Evolutionary conservation across 345 rosid genomes (phyloP).

Genomic region (Syzygium jambos): DNA sequence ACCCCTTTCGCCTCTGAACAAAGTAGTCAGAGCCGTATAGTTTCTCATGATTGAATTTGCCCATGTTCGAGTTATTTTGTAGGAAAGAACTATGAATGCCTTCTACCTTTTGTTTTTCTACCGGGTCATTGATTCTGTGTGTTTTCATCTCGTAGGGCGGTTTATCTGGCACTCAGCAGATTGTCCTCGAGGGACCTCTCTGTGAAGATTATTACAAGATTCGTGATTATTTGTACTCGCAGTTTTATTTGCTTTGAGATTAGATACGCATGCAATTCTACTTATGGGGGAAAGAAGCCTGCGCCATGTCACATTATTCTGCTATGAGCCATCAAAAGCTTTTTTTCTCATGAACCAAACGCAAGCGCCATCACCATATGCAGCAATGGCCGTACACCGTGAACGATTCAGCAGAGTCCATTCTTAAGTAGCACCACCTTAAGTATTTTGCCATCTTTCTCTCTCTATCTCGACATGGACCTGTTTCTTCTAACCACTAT

Average conservation of each 20-base stretch:
- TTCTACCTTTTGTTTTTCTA: background rate
- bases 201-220: constrained; percentile 92
- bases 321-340: background rate
- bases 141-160: constrained; percentile 40
- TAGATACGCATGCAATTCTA: background rate
- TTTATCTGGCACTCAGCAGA: constrained; percentile 76
- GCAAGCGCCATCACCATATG: background rate
- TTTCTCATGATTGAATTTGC: background rate
- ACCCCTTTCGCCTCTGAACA: background rate
- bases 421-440: background rate
- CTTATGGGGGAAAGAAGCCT: background rate
- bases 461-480: background rate
- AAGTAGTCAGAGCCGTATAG: background rate
- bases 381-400: background rate
- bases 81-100: background rate
- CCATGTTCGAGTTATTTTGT: background rate
- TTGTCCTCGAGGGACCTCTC: constrained; percentile 85
- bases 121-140: background rate
- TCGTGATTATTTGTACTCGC: constrained; percentile 78
- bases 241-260: constrained; percentile 64
- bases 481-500: background rate
- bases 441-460: background rate
- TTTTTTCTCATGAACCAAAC: background rate
- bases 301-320: background rate
- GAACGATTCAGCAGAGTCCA: background rate